Evolutionary conservation across 768 basidiomycete species (phyloP).

Genomic region (Candolleomyces eurysporus): DNA sequence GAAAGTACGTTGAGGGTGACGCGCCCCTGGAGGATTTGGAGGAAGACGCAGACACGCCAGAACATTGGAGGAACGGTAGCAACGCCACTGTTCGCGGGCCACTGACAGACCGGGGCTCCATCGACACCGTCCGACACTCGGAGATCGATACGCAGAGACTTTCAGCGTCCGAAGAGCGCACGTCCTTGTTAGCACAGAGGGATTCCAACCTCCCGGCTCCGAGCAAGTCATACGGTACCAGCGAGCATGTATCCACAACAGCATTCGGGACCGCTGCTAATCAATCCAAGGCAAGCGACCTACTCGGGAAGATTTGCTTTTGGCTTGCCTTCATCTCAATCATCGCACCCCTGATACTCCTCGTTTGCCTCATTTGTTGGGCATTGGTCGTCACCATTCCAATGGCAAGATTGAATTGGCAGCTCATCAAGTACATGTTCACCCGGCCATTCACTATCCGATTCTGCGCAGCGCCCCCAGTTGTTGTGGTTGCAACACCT

Average conservation of each 20-base stretch:
- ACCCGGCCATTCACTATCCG: constrained; percentile 80
- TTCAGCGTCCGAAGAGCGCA: constrained; percentile 41
- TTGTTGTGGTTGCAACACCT: constrained; percentile 50
- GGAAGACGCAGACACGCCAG: constrained; percentile 30
- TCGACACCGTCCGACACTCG: constrained; percentile 14
- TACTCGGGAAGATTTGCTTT: constrained; percentile 74
- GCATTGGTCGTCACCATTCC: constrained; percentile 93
- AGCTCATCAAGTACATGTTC: constrained; percentile 81
- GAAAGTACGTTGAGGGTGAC: constrained; percentile 94
- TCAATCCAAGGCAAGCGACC: constrained; percentile 37
- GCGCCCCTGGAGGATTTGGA: constrained; percentile 24
- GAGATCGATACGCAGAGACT: not conserved
- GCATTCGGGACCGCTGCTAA: constrained; percentile 30
- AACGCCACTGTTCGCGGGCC: constrained; percentile 35
- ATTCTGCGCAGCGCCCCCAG: constrained; percentile 85
- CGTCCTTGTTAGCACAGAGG: constrained; percentile 34
- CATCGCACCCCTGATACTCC: constrained; percentile 85
- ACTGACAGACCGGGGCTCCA: constrained; percentile 22
- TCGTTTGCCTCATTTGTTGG: constrained; percentile 92
- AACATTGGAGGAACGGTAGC: constrained; percentile 32
- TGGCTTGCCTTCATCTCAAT: constrained; percentile 75
- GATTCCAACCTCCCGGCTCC: constrained; percentile 35
- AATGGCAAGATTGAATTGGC: constrained; percentile 98
- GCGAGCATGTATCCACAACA: constrained; percentile 29
- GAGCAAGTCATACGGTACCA: constrained; percentile 73